Base-by-base conservation (phyloP, 805 yeast genomes). In the Yarrowia divulgata region DNA sequence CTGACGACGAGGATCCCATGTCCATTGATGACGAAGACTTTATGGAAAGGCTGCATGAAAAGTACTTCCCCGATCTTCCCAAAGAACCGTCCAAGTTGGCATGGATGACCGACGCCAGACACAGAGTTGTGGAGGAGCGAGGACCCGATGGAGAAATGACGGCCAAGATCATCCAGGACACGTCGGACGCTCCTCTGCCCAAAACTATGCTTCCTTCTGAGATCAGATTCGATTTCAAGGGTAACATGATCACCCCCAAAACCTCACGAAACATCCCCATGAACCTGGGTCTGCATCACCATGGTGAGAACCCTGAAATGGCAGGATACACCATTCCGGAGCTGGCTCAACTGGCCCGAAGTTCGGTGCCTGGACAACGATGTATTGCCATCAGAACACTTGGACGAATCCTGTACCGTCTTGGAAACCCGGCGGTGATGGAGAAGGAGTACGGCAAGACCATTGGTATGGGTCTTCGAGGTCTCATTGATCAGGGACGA, bases 261-360 rank as follows among this genome's bases (percentile, higher is more conserved):
- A 82, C 86, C 63, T 81, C 87, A 39, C 77, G 79, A 0, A 77
- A 78, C 32, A 77, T 85, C 8, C 87, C 90, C 1, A 82, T 88
- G 0, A 80, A 82, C 48, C 76, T 84, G 48, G 99, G 97, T 0
- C 83, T 95, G 34, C 97, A 92, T 75, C 98, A 95, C 77, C 99
- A 95, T 78, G 85, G 97, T 0, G 91, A 89, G 12, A 87, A 89
- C 60, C 97, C 98, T 0, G 87, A 88, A 55, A 81, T 93, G 67
- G 97, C 98, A 0, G 99, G 99, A 0, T 95, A 95, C 77, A 93
- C 98, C 0, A 76, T 95, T 32, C 82, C 86, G 0, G 99, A 95
- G 76, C 81, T 95, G 66, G 89, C 90, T 0, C 95, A 90, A 73
- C 83, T 91, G 60, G 80, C 93, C 5, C 82, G 97, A 72, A 91